These are phyloP conservation scores for Penicillium ochrochloron DNA, from an alignment of 495 filamentous ascomycete genomes.

Conservation along the genomic window DNA sequence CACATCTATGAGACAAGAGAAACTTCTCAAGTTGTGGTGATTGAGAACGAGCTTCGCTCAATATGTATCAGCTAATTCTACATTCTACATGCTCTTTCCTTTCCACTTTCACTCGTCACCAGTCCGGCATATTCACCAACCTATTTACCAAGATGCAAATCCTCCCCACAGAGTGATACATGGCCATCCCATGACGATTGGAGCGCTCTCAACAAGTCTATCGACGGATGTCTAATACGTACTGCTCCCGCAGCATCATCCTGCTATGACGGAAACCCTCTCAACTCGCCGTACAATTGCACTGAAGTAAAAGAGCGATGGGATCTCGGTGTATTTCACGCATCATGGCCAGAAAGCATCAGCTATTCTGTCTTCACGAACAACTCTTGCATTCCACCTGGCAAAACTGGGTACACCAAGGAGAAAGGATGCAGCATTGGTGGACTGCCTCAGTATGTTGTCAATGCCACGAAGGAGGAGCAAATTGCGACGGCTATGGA, in stretches of 20 bases:
- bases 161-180: constrained; percentile 23
- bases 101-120: neutral
- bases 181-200: constrained; percentile 36
- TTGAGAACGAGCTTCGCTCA: neutral
- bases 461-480: constrained; percentile 35
- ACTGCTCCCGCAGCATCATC: constrained; percentile 32
- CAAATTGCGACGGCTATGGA: constrained; percentile 41
- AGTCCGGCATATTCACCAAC: neutral
- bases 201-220: constrained; percentile 30
- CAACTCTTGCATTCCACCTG: constrained; percentile 33
- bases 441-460: constrained; percentile 35
- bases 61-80: neutral
- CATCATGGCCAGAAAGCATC: constrained; percentile 27
- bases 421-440: constrained; percentile 30
- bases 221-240: constrained; percentile 24
- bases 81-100: constrained; percentile 1
- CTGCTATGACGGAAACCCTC: constrained; percentile 33
- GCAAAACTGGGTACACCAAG: constrained; percentile 19
- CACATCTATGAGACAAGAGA: neutral
- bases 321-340: constrained; percentile 27
- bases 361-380: constrained; percentile 31
- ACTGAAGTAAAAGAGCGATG: constrained; percentile 29
- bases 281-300: constrained; percentile 24
- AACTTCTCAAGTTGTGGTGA: neutral
- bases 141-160: constrained; percentile 25